These are phyloP conservation scores for Penicillium rolfsii DNA, from an alignment of 2,329 filamentous ascomycete species.

Conservation along the genomic window DNA sequence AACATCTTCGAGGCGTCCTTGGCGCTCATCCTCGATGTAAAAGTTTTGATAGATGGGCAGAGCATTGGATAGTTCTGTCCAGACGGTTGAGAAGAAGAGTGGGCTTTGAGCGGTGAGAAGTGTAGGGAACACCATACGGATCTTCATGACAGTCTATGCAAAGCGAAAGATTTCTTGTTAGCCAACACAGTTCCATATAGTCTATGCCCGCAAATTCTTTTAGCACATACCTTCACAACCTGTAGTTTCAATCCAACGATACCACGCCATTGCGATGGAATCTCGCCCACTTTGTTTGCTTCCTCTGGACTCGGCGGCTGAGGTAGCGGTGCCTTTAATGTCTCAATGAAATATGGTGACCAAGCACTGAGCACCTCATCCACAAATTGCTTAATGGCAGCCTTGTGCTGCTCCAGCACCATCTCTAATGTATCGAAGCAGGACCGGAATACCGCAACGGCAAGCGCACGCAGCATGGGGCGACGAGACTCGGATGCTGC, in stretches of 20 bases:
- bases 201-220: neutral
- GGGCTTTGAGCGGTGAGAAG: slow-evolving; percentile 82
- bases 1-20: slow-evolving; percentile 85
- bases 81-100: slow-evolving; percentile 80
- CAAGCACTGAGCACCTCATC: slow-evolving; percentile 81
- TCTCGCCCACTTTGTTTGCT: slow-evolving; percentile 57
- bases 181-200: neutral
- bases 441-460: slow-evolving; percentile 84
- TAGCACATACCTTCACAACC: slow-evolving; percentile 69
- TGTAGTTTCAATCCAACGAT: slow-evolving; percentile 87
- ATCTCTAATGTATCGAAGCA: slow-evolving; percentile 97
- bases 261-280: slow-evolving; percentile 74
- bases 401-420: slow-evolving; percentile 89
- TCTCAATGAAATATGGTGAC: slow-evolving; percentile 84
- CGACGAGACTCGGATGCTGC: slow-evolving; percentile 76
- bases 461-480: slow-evolving; percentile 76
- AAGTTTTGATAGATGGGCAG: slow-evolving; percentile 75
- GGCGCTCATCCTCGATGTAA: slow-evolving; percentile 82
- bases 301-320: slow-evolving; percentile 60
- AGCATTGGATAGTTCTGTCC: slow-evolving; percentile 80
- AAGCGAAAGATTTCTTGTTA: slow-evolving; percentile 19
- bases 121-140: slow-evolving; percentile 79
- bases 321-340: slow-evolving; percentile 75
- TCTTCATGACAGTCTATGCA: slow-evolving; percentile 79
- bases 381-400: slow-evolving; percentile 83